Evolutionary conservation across 2,329 filamentous ascomycete species (phyloP), one percentile per base, ranked within the genome.

Genomic region (Hansfordia pulvinata): DNA sequence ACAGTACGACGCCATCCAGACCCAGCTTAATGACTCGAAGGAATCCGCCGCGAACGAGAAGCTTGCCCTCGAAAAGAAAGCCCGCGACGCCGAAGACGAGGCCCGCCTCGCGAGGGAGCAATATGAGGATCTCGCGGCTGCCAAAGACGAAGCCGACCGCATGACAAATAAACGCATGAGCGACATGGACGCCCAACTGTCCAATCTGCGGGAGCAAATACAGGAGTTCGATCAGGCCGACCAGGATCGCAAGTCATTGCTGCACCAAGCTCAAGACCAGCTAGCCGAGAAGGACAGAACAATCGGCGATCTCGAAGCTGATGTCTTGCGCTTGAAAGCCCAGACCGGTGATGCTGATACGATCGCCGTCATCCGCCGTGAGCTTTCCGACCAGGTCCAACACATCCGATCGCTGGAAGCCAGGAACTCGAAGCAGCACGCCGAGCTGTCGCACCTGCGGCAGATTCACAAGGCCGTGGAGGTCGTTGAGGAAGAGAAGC

Each of bases 401-500:
- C 85, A 96, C 44, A 93, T 94, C 36, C 76, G 83, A 32, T 76
- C 71, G 17, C 61, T 98, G 3, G 90, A 98, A 48, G 65, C 70
- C 1, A 71, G 72, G 19, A 93, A 84, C 35, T 67, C 82, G 14
- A 83, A 93, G 26, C 82, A 93, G 44, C 60, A 72, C 10, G 53
- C 65, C 1, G 88, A 98, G 47, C 56, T 98, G 19, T 83, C 80
- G 40, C 78, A 85, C 38, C 64, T 92, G 19, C 76, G 85, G 10
- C 80, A 85, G 38, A 57, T 78, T 4, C 76, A 85, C 48, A 88
- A 82, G 53, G 83, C 81, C n/a, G 76, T 93, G 2, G 83, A 93
- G 44, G 70, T 98, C 3, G 80, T 96, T 0, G 85, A 98, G 47
- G 90, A 98, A 49, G 85, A 98, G 57, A 96, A 96, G 60, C 67